A percentile compares a stretch with the other conserved stretches of the same genome.
Conservation (phyloP, 257 asterid genomes). For the Scutellaria barbata region DNA sequence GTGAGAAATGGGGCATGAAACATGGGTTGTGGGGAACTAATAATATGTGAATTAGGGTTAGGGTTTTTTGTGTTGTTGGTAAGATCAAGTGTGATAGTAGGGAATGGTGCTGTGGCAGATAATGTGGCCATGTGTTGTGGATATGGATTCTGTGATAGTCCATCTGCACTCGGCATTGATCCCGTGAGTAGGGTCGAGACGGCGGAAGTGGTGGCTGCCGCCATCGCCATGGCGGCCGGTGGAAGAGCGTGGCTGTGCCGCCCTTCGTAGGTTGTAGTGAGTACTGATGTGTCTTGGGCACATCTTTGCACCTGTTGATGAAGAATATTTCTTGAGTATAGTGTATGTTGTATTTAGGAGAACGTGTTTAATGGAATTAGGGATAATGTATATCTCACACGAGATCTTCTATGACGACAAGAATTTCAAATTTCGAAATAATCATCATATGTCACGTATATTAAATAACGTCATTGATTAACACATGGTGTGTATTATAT, state of each 20-base stretch:
- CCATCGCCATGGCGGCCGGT: constrained; percentile 58
- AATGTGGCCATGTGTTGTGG: constrained; percentile 43
- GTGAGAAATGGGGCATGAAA: constrained; percentile 11
- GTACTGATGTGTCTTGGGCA: constrained; percentile 45
- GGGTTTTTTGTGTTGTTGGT: constrained; percentile 23
- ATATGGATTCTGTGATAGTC: constrained; percentile 32
- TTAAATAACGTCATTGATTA: too few relatives aligned
- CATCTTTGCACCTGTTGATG: constrained; percentile 48
- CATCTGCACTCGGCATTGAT: constrained; percentile 44
- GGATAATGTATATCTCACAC: too few relatives aligned
- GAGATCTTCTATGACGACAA: too few relatives aligned
- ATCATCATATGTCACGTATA: too few relatives aligned
- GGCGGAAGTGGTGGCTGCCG: constrained; percentile 53
- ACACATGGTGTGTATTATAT: too few relatives aligned
- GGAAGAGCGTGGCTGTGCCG: constrained; percentile 60
- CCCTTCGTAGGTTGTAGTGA: constrained; percentile 56
- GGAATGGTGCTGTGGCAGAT: constrained; percentile 60
- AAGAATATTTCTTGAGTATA: not conserved
- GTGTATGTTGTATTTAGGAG: too few relatives aligned
- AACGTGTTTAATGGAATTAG: too few relatives aligned
- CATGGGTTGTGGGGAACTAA: not conserved
- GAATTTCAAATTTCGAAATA: too few relatives aligned
- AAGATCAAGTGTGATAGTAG: constrained; percentile 55
- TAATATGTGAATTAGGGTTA: not conserved
- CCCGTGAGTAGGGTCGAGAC: constrained; percentile 49